A percentile compares a stretch with the other conserved stretches of the same genome.
Conservation (phyloP, 768 basidiomycete genomes). For the Cystobasidium ongulense region DNA sequence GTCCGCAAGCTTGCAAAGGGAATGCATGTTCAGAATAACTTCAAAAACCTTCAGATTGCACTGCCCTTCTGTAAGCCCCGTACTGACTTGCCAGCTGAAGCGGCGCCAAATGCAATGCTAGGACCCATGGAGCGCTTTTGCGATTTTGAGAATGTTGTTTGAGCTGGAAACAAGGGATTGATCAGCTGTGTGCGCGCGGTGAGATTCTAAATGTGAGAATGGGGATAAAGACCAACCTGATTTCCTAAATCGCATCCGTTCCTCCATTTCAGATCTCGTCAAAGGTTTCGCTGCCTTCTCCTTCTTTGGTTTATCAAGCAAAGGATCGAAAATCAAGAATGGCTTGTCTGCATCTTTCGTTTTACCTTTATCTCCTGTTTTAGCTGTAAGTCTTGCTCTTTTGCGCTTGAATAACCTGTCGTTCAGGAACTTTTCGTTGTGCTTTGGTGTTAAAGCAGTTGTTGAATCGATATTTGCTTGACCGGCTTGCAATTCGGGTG, state of each 20-base stretch:
- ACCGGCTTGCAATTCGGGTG: neutral
- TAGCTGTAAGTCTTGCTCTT: neutral
- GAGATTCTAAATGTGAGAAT: neutral
- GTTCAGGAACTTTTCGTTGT: conserved; percentile 1
- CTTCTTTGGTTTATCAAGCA: conserved; percentile 19
- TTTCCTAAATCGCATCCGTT: neutral
- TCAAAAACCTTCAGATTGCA: neutral
- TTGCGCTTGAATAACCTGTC: conserved; percentile 18
- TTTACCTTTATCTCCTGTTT: neutral
- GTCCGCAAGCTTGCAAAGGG: no score
- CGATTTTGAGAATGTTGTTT: neutral
- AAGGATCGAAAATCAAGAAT: conserved; percentile 13
- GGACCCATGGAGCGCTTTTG: neutral
- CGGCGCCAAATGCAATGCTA: neutral
- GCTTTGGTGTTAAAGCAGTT: neutral
- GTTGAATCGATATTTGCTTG: neutral
- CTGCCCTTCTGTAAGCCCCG: neutral
- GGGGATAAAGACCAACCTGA: neutral
- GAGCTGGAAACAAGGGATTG: neutral
- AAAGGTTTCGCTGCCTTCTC: conserved; percentile 2
- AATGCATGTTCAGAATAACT: neutral
- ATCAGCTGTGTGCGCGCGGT: neutral
- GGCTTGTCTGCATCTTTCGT: conserved; percentile 13
- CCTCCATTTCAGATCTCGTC: conserved; percentile 12
- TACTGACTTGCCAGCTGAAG: neutral